Evolutionary conservation across 805 yeast species (phyloP).

Genomic region (Wickerhamomyces mucosus): DNA sequence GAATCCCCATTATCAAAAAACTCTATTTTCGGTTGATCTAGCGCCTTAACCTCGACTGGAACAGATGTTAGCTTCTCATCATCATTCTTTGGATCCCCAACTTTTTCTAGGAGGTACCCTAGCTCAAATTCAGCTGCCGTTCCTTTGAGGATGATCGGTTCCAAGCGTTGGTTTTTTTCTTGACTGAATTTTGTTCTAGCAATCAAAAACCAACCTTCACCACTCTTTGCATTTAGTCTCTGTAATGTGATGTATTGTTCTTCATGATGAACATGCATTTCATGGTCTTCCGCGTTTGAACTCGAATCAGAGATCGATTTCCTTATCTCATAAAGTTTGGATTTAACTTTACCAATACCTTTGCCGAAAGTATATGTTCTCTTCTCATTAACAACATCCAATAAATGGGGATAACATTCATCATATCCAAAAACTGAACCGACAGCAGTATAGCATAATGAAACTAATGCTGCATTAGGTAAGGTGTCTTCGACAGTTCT

Average conservation of each 20-base stretch:
- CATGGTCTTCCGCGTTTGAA: slow-evolving; percentile 49
- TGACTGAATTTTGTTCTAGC: slow-evolving; percentile 71
- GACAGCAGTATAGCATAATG: slow-evolving; percentile 86
- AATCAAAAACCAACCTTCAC: slow-evolving; percentile 80
- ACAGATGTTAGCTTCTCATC: slow-evolving; percentile 47
- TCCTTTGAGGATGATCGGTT: slow-evolving; percentile 52
- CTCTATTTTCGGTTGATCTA: slow-evolving; percentile 41
- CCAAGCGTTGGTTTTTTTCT: slow-evolving; percentile 38
- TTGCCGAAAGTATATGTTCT: slow-evolving; percentile 44
- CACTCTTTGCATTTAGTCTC: slow-evolving; percentile 72
- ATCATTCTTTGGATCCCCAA: slow-evolving; percentile 36
- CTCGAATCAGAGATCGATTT: slow-evolving; percentile 42
- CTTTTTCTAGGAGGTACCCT: slow-evolving; percentile 44
- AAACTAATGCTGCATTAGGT: slow-evolving; percentile 90
- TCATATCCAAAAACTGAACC: slow-evolving; percentile 94
- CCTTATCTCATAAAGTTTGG: slow-evolving; percentile 48
- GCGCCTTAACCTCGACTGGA: slow-evolving; percentile 49
- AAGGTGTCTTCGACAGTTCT: slow-evolving; percentile 91
- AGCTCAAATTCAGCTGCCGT: slow-evolving; percentile 48
- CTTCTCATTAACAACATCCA: slow-evolving; percentile 73
- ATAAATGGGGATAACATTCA: slow-evolving; percentile 75
- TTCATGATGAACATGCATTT: slow-evolving; percentile 90
- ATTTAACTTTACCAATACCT: slow-evolving; percentile 76
- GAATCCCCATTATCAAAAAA: slow-evolving; percentile 34
- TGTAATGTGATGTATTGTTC: slow-evolving; percentile 90